A percentile compares a stretch with the other conserved stretches of the same genome.
Conservation (phyloP, 2,329 filamentous ascomycete genomes). For the Huntiella decipiens region DNA sequence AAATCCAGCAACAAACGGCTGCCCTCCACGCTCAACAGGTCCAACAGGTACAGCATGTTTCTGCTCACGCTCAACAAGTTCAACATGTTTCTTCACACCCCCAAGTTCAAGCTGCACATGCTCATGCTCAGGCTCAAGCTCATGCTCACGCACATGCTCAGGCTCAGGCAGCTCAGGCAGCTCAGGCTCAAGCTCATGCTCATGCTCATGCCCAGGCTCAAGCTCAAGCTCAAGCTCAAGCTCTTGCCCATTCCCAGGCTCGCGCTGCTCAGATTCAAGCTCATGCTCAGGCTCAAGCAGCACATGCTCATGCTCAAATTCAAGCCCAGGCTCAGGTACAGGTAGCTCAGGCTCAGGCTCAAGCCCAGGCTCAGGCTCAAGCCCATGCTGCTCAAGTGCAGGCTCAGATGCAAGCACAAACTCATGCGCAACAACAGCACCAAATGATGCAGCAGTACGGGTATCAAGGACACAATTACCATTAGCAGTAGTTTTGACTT, state of each 20-base stretch:
- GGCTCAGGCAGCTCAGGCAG: constrained; percentile 5
- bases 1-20: constrained; percentile 19
- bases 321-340: constrained; percentile 5
- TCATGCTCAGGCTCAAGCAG: constrained; percentile 2
- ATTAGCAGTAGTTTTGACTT: no score
- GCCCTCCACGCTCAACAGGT: constrained; percentile 1
- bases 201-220: constrained; percentile 4
- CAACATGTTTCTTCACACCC: constrained; percentile 14
- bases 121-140: constrained; percentile 17
- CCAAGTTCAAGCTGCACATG: constrained; percentile 25
- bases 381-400: constrained; percentile 2
- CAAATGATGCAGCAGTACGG: background rate
- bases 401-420: constrained; percentile 9
- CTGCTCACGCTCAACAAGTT: background rate
- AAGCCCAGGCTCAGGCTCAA: constrained; percentile 7
- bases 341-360: constrained; percentile 4
- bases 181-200: constrained; percentile 8
- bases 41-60: constrained; percentile 1
- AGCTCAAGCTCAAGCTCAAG: constrained; percentile 4
- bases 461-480: no score
- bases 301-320: constrained; percentile 17
- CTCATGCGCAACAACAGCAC: constrained; percentile 6
- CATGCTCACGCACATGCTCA: constrained; percentile 7
- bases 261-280: constrained; percentile 1
- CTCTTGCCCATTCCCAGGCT: constrained; percentile 3